Percentiles rank a stretch among this genome's conserved stretches.
Conservation (phyloP, 768 basidiomycete genomes). For the Epithele typhae region DNA sequence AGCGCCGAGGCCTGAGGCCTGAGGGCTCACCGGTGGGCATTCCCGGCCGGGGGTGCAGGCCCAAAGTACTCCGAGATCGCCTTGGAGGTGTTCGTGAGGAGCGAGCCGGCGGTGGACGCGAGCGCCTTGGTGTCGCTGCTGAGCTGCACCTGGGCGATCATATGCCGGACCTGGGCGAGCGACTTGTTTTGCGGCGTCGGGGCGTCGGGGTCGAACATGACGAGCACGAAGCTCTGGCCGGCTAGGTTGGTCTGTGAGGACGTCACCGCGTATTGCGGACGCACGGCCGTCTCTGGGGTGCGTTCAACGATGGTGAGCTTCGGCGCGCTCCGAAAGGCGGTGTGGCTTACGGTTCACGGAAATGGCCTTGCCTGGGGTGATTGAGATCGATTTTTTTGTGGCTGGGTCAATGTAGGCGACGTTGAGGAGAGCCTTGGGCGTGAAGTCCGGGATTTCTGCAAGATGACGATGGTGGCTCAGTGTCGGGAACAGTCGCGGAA, state of each 20-base stretch:
- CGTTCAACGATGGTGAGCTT: too few species aligned
- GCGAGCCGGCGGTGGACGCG: slow-evolving; percentile 2
- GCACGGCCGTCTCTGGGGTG: not conserved
- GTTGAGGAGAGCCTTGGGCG: not conserved
- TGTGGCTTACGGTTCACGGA: too few species aligned
- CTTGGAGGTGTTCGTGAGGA: slow-evolving; percentile 21
- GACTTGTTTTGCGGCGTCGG: slow-evolving; percentile 25
- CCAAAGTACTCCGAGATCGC: slow-evolving; percentile 23
- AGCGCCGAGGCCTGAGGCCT: too few species aligned
- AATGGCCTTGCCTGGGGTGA: not conserved
- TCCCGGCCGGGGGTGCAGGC: slow-evolving; percentile 25
- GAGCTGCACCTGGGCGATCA: not conserved
- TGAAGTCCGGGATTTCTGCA: not conserved
- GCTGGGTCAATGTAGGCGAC: not conserved
- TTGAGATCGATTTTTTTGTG: not conserved
- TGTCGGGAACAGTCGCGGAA: too few species aligned
- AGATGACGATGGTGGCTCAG: too few species aligned
- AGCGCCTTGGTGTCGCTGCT: slow-evolving; percentile 1
- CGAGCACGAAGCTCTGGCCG: slow-evolving; percentile 21
- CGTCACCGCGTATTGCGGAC: not conserved
- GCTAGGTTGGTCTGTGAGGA: not conserved
- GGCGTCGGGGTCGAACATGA: slow-evolving; percentile 27
- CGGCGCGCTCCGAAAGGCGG: too few species aligned
- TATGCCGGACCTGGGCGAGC: slow-evolving; percentile 22
- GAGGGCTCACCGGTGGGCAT: too few species aligned